Evolutionary conservation across 2,329 filamentous ascomycete genomes (phyloP), one percentile per base, ranked within the genome.

Genomic region (Lasiodiplodia theobromae): DNA sequence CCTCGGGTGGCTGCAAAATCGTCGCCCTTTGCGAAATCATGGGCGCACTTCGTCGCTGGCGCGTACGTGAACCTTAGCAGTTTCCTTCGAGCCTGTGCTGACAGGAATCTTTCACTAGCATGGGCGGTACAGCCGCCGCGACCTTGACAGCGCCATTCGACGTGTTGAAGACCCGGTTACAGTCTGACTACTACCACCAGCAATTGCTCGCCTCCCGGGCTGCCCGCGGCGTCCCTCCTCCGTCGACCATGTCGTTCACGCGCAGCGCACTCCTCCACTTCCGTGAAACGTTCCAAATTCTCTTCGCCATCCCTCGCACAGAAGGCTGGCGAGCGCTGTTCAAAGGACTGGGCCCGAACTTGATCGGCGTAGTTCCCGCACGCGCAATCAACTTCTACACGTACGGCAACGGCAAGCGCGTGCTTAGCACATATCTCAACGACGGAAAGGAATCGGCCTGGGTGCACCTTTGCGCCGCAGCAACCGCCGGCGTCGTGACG

Each of bases 121-220:
- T 93, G 65, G 94, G 94, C 73, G 94, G 94, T 73, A 96, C 97
- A 90, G 94, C 93, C 21, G 91, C 95, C 12, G 92, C 95, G 28
- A 90, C 92, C n/a, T 82, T 97, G n/a, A 97, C 95, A 1, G 94
- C 93, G 10, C 95, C 95, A 25, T 91, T 98, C 69, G 95, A 97
- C 77, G 94, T 97, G 38, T 87, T 98, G 63, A 97, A 97, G 80
- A 98, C 95, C 12, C 89, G 95, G 44, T 85, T 98, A 3, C 95
- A 98, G 79, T 96, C 93, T 75, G 94, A 97, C 77, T 96, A 96
- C 79, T 97, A 97, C 85, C 93, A 97, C 79, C 86, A 89, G 10
- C 92, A 97, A 80, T 86, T 97, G 56, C 86, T 86, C 37, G 88
- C 90, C 18, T 86, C 88, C 10, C 88, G 92, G 62, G 83, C 87